These are phyloP conservation scores for Cutaneotrichosporon spelunceum DNA, from an alignment of 1,284 basidiomycete genomes.

Conservation along the genomic window DNA sequence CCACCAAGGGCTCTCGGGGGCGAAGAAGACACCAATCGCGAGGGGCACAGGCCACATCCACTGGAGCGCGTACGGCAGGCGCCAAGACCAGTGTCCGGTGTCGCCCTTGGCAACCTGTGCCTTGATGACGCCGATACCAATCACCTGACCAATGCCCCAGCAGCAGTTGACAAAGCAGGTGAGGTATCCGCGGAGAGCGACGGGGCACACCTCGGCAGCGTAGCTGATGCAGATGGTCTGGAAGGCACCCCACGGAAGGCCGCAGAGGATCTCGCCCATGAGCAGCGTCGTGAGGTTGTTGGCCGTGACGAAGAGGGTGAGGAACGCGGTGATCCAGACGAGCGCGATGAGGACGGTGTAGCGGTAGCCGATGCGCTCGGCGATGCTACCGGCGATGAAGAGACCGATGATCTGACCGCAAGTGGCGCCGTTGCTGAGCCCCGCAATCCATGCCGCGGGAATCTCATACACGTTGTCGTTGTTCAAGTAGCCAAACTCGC, in stretches of 20 bases:
- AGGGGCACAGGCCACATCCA: constrained; percentile 46
- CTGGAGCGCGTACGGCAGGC: constrained; percentile 43
- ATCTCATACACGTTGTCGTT: constrained; percentile 49
- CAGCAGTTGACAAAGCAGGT: constrained; percentile 48
- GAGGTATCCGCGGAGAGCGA: constrained; percentile 46
- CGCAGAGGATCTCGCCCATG: constrained; percentile 40
- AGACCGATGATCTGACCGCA: constrained; percentile 53
- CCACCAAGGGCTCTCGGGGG: constrained; percentile 33
- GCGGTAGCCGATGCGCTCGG: constrained; percentile 50
- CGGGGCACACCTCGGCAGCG: constrained; percentile 48
- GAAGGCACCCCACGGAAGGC: constrained; percentile 47
- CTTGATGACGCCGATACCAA: constrained; percentile 48
- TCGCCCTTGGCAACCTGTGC: constrained; percentile 31
- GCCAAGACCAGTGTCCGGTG: constrained; percentile 39
- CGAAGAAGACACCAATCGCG: constrained; percentile 36
- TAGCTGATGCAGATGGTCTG: constrained; percentile 24
- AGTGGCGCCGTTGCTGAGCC: constrained; percentile 50
- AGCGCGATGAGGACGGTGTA: constrained; percentile 41
- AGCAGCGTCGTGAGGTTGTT: constrained; percentile 36
- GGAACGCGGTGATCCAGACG: constrained; percentile 36
- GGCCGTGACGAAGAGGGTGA: constrained; percentile 46
- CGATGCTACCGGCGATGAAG: constrained; percentile 47
- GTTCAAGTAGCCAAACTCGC: constrained; percentile 42
- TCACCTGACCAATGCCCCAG: constrained; percentile 47
- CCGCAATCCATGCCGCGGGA: constrained; percentile 54